Base-by-base conservation (phyloP, 1,284 basidiomycete species). In the Inonotus hispidus region DNA sequence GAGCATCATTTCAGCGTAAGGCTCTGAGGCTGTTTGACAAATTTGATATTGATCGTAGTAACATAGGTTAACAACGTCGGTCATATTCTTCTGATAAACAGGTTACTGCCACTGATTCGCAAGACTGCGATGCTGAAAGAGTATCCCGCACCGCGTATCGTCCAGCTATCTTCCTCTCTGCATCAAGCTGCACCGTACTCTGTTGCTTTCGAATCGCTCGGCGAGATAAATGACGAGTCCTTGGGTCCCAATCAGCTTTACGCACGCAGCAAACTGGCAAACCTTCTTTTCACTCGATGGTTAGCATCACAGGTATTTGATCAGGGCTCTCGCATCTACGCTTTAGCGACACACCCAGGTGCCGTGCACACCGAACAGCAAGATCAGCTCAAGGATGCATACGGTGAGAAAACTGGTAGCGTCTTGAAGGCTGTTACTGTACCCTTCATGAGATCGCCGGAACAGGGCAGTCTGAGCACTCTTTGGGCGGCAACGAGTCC, bases 11-110 rank as follows among this genome's bases (percentile, higher is more conserved):
- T 78, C 58, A 52, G 65, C 8, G 68, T 65, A 59, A 62, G 38
- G 29, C 13, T 43, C 37, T 19, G 19, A 39, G 1, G 25, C 19
- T 56, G 56, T 61, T 49, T 56, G 66, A 39, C 8, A 58, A 56
- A 52, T 46, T 23, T 19, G 16, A 54, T 13, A 14, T 55, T 64
- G 49, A 46, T 14, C 41, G 7, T 41, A n/a, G 13, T 29, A 27
- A n/a, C n/a, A 21, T 21, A 63, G 59, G 69, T 73, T 60, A 74
- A 74, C 66, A 72, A 75, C 52, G 72, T 78, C 53, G 76, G 75
- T 0, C 77, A 80, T 68, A 77, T 75, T 70, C 71, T 75, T 65
- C 72, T 75, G 63, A 71, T 76, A 68, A 79, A 79, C 68, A 75
- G 69, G 32, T 70, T 79, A 59, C 74, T 79, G 60, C 77, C 77